Base-by-base conservation (phyloP, 768 basidiomycete genomes). In the Xanthoconium stramineum region DNA sequence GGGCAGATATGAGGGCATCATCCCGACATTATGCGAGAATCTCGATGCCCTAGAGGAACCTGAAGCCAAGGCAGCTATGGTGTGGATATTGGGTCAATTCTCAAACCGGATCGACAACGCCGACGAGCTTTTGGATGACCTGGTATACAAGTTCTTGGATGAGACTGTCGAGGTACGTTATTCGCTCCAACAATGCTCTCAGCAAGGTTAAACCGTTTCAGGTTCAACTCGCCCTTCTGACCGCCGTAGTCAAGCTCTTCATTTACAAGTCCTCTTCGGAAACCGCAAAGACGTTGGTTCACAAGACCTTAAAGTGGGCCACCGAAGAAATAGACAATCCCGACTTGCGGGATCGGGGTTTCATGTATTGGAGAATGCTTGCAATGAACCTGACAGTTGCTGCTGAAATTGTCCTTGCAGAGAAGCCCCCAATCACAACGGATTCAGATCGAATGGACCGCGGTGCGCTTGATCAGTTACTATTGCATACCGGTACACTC, bases 321-420 rank as follows among this genome's bases (percentile, higher is more conserved):
- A 99, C 97, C 8, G 96, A 99, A 70, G 91, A 97, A 62, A 86
- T 97, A 52, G 97, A 99, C 70, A 99, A 99, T 68, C 97, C 97
- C 9, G 97, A 99, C 76, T 78, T 99, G 20, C 83, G 97, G 35
- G 97, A 99, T 72, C 80, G 97, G 58, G 97, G 97, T 4, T 98
- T 95, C 77, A 98, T 99, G 90, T 99, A 98, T 74, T 99, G 97
- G 97, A 86, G 97, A 38, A 80, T 99, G 75, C 81, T 98, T 44
- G 95, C 96, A 10, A 88, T 94, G 65, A 94, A 97, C 68, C 94
- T 95, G 2, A 75, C 86, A 9, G 87, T 88, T 0, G 95, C 97
- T 8, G 83, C 87, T 38, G 89, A 93, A 61, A 89, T 98, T 59
- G 95, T 98, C 36, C 79, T 98, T 19, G 80, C 91, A 15, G 92